These are phyloP conservation scores for Fusarium guadeloupense DNA, from an alignment of 2,329 filamentous ascomycete genomes.

Conservation along the genomic window DNA sequence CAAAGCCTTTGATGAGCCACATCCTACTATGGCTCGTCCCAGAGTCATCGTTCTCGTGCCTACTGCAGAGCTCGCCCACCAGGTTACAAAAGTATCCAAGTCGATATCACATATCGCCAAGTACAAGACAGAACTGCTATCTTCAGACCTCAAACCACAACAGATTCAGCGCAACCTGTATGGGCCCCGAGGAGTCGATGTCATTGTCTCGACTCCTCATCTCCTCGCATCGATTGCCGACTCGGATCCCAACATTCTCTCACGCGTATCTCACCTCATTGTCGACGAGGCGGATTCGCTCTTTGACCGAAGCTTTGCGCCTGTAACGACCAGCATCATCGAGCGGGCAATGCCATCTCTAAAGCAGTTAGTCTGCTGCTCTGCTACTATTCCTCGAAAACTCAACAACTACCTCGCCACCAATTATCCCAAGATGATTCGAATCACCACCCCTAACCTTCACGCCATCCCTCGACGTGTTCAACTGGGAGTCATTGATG, in stretches of 20 bases:
- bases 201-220: conserved; percentile 89
- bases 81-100: conserved; percentile 85
- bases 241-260: conserved; percentile 89
- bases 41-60: conserved; percentile 88
- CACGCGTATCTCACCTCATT: conserved; percentile 87
- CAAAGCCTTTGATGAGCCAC: conserved; percentile 73
- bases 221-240: conserved; percentile 88
- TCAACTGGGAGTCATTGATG: conserved; percentile 91
- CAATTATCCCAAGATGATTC: conserved; percentile 82
- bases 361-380: conserved; percentile 89
- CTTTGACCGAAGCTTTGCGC: conserved; percentile 90
- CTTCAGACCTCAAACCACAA: conserved; percentile 76
- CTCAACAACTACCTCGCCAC: conserved; percentile 85
- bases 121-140: conserved; percentile 85
- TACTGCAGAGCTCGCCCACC: conserved; percentile 88
- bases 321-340: conserved; percentile 82
- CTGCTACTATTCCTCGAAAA: conserved; percentile 91
- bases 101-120: conserved; percentile 84
- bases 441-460: conserved; percentile 93
- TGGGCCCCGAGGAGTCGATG: conserved; percentile 80
- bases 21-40: conserved; percentile 80
- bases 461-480: conserved; percentile 96
- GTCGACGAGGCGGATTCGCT: conserved; percentile 97
- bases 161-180: conserved; percentile 89
- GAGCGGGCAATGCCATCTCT: conserved; percentile 83